These are phyloP conservation scores for Pseudohyphozyma bogoriensis DNA, from an alignment of 768 basidiomycete species.

Conservation along the genomic window DNA sequence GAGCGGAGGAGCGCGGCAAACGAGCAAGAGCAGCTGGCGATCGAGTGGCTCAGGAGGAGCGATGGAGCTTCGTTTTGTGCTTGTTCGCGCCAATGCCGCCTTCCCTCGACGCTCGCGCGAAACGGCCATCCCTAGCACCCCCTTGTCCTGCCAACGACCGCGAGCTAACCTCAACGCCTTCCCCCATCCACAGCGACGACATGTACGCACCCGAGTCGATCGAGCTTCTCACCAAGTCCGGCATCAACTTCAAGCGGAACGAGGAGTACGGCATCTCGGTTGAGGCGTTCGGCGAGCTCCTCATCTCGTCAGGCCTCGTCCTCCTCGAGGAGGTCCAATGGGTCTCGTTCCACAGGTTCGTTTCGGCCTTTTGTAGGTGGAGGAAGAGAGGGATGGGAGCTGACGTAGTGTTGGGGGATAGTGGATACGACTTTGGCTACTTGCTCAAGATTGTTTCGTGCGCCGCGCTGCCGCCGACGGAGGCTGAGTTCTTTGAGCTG, in stretches of 20 bases:
- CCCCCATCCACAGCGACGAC: conserved; percentile 57
- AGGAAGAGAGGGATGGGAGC: background rate
- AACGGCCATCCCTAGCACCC: too few relatives aligned
- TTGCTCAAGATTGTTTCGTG: conserved; percentile 79
- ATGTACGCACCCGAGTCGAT: conserved; percentile 98
- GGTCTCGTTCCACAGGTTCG: conserved; percentile 96
- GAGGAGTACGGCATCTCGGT: conserved; percentile 84
- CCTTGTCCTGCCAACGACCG: too few relatives aligned
- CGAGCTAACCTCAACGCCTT: background rate
- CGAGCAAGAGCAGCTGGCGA: too few relatives aligned
- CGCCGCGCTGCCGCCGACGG: conserved; percentile 72
- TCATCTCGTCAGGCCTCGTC: conserved; percentile 93
- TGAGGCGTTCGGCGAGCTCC: conserved; percentile 89
- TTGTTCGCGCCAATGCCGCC: too few relatives aligned
- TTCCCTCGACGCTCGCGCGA: too few relatives aligned
- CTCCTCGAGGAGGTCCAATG: conserved; percentile 78
- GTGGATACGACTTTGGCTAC: conserved; percentile 98
- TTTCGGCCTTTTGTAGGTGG: conserved; percentile 9
- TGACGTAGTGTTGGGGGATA: conserved; percentile 35
- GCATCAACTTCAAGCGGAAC: conserved; percentile 88
- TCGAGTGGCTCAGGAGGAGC: too few relatives aligned
- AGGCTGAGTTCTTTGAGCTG: conserved; percentile 80
- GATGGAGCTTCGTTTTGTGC: too few relatives aligned
- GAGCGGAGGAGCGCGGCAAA: too few relatives aligned
- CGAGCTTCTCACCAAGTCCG: conserved; percentile 85